phyloP scores from a whole-genome alignment of 805 yeast species.

The Wickerhamiella azyma region DNA sequence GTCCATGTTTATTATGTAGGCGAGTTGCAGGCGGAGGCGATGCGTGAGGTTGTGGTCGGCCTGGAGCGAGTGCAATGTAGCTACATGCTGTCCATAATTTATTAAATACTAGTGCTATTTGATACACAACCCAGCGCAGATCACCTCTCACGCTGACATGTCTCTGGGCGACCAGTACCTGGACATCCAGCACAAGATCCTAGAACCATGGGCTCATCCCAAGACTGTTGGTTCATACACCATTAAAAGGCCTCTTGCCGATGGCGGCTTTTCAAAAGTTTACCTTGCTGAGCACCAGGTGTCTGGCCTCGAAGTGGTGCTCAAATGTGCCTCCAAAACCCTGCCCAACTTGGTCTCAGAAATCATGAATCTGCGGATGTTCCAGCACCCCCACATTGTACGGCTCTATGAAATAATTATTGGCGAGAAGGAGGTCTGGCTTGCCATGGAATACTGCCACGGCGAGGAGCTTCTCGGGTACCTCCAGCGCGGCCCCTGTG shows the following conservation, averaged over 20 bases:
- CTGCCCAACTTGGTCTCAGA: constrained; percentile 86
- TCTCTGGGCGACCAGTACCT: constrained; percentile 8
- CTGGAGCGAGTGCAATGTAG: too few relatives aligned
- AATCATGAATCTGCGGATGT: constrained; percentile 73
- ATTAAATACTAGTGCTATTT: too few relatives aligned
- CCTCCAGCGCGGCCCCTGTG: constrained; percentile 23
- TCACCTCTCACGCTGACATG: neutral
- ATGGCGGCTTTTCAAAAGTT: constrained; percentile 81
- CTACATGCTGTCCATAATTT: too few relatives aligned
- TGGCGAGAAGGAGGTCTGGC: constrained; percentile 68
- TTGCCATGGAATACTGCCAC: constrained; percentile 79
- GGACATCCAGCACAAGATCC: constrained; percentile 11
- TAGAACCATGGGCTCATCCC: constrained; percentile 19
- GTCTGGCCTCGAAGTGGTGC: constrained; percentile 60
- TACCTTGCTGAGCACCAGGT: constrained; percentile 70
- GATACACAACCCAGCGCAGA: too few relatives aligned
- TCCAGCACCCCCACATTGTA: constrained; percentile 72
- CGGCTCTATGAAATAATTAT: constrained; percentile 73
- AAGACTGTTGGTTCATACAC: constrained; percentile 70
- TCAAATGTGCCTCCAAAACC: constrained; percentile 61
- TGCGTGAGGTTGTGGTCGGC: too few relatives aligned
- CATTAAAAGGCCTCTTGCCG: constrained; percentile 64
- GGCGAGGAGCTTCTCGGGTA: constrained; percentile 29
- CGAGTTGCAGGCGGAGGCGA: too few relatives aligned
- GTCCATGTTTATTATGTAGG: constrained; percentile 1